Conservation (phyloP, 345 rosid genomes). For the Combretum micranthum region DNA sequence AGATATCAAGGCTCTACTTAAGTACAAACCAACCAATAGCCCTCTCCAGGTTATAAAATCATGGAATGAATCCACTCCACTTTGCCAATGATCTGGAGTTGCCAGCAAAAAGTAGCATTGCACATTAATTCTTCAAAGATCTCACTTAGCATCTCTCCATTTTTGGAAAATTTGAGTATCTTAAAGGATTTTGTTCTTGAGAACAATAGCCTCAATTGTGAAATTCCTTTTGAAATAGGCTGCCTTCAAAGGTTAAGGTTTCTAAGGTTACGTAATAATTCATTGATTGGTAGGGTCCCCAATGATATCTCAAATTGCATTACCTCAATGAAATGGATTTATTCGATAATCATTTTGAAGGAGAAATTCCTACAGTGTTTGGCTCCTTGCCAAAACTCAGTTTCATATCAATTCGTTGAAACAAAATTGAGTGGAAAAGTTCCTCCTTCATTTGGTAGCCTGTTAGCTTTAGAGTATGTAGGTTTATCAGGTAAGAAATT, state of each 20-base stretch:
- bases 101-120: background rate
- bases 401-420: background rate
- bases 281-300: background rate
- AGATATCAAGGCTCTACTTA: background rate
- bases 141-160: background rate
- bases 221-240: constrained; percentile 1
- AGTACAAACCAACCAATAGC: background rate
- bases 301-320: background rate
- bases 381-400: background rate
- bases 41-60: background rate
- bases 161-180: constrained; percentile 2
- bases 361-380: background rate
- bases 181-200: background rate
- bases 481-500: constrained; percentile 6
- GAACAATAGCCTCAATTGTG: background rate
- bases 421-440: constrained; percentile 8
- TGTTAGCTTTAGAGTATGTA: constrained; percentile 4
- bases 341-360: background rate
- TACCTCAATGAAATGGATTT: background rate
- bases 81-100: background rate
- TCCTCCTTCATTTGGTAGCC: constrained; percentile 12
- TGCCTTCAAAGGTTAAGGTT: background rate
- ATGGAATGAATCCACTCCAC: background rate
- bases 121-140: background rate
- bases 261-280: background rate